A percentile compares a stretch with the other conserved stretches of the same genome.
phyloP scores from a whole-genome alignment of 2,329 filamentous ascomycete species.

The Cladorrhinum sp. region DNA sequence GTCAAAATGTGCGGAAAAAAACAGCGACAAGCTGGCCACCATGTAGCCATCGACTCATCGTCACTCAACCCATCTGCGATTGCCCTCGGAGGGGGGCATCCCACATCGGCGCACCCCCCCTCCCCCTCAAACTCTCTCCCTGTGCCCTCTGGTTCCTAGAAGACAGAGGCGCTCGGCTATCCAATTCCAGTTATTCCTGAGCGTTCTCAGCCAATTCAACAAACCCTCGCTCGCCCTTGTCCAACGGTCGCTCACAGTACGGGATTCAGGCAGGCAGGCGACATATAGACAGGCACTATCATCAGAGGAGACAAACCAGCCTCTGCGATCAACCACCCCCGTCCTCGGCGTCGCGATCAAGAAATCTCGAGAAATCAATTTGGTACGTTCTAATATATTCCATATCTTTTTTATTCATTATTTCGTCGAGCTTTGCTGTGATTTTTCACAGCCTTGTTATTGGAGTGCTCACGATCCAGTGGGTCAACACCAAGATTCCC shows the following conservation, averaged over 20 bases:
- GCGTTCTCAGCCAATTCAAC: background rate
- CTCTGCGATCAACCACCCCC: background rate
- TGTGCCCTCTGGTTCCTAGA: background rate
- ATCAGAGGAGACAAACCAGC: background rate
- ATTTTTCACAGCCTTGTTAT: background rate
- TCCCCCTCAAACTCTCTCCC: background rate
- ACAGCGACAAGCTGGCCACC: slow-evolving; percentile 6
- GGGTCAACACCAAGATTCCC: background rate
- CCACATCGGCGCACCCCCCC: background rate
- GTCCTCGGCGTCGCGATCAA: background rate
- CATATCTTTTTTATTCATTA: background rate
- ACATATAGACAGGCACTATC: background rate
- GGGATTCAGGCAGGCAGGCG: background rate
- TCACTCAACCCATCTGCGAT: slow-evolving; percentile 1
- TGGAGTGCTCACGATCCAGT: background rate
- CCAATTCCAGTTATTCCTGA: no score
- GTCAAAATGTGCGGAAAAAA: slow-evolving; percentile 3
- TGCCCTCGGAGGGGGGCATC: background rate
- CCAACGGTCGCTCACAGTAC: background rate
- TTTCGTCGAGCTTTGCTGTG: background rate
- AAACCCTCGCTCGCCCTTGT: background rate
- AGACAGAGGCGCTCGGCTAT: background rate
- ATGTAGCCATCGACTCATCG: slow-evolving; percentile 9
- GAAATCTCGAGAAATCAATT: background rate
- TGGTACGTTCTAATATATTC: background rate